A percentile compares a stretch with the other conserved stretches of the same genome.
These are phyloP conservation scores for Gamarada debralockiae DNA, from an alignment of 495 filamentous ascomycete species.

Conservation along the genomic window DNA sequence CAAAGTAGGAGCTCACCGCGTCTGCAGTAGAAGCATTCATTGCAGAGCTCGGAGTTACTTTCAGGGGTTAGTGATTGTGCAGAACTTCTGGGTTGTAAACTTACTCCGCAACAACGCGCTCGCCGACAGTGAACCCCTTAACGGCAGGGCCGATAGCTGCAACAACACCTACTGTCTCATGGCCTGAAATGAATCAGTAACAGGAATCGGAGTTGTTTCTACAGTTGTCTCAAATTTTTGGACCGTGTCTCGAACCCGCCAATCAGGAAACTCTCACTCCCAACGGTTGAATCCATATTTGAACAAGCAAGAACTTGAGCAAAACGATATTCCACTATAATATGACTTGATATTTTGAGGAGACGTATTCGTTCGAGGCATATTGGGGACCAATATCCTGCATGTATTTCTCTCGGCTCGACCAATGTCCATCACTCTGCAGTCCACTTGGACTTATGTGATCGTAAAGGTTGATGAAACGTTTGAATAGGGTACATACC, in stretches of 20 bases:
- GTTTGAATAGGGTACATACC: conserved; percentile 27
- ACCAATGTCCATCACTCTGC: no score
- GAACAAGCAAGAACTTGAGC: no score
- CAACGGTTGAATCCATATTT: not conserved
- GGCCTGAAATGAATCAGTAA: conserved; percentile 41
- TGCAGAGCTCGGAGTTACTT: conserved; percentile 60
- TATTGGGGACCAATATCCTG: not conserved
- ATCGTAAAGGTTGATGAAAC: no score
- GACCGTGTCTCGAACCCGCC: conserved; percentile 15
- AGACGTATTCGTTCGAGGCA: not conserved
- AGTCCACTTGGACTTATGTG: no score
- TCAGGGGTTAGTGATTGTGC: not conserved
- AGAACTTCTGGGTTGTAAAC: conserved; percentile 33
- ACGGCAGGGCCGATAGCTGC: conserved; percentile 51
- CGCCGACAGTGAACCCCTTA: conserved; percentile 59
- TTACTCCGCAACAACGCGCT: conserved; percentile 52
- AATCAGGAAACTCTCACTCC: not conserved
- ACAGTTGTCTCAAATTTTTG: no score
- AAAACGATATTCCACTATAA: no score
- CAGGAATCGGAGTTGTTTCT: no score
- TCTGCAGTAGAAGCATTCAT: conserved; percentile 71
- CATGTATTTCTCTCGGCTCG: no score
- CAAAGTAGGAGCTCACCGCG: conserved; percentile 65
- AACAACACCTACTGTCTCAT: conserved; percentile 54
- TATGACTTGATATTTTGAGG: no score